These are phyloP conservation scores for Malus hybrid DNA, from an alignment of 331 rosid genomes.

Conservation along the genomic window DNA sequence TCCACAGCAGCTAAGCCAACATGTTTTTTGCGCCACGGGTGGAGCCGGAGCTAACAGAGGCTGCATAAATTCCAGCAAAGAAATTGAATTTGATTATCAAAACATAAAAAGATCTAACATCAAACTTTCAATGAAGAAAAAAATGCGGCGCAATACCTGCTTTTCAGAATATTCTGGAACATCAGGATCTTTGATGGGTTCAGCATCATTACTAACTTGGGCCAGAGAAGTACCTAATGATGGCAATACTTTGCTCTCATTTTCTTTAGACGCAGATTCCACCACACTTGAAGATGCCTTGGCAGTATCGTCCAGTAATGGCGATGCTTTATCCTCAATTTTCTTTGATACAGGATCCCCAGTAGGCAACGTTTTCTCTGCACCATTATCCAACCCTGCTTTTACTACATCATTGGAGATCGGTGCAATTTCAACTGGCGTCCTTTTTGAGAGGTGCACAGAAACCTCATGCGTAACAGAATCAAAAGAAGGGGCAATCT, in stretches of 20 bases:
- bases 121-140: background rate
- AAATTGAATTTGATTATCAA: constrained; percentile 2
- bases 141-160: constrained; percentile 42
- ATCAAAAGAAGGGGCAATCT: background rate
- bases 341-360: constrained; percentile 25
- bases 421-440: constrained; percentile 26
- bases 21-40: constrained; percentile 37
- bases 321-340: constrained; percentile 24
- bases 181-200: constrained; percentile 26
- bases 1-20: constrained; percentile 80
- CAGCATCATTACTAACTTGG: constrained; percentile 24
- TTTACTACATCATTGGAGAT: constrained; percentile 22
- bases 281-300: constrained; percentile 15
- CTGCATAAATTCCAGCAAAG: constrained; percentile 37
- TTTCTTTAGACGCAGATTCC: constrained; percentile 32
- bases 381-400: constrained; percentile 3
- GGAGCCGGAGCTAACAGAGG: constrained; percentile 41
- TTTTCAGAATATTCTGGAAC: constrained; percentile 38
- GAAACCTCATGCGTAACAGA: background rate
- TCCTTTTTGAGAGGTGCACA: constrained; percentile 12
- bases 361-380: constrained; percentile 8
- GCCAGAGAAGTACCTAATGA: constrained; percentile 21
- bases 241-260: constrained; percentile 22
- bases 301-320: constrained; percentile 22
- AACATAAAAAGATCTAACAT: constrained; percentile 7